Conservation (phyloP, 2,329 filamentous ascomycete species). For the Westerdykella sp. region DNA sequence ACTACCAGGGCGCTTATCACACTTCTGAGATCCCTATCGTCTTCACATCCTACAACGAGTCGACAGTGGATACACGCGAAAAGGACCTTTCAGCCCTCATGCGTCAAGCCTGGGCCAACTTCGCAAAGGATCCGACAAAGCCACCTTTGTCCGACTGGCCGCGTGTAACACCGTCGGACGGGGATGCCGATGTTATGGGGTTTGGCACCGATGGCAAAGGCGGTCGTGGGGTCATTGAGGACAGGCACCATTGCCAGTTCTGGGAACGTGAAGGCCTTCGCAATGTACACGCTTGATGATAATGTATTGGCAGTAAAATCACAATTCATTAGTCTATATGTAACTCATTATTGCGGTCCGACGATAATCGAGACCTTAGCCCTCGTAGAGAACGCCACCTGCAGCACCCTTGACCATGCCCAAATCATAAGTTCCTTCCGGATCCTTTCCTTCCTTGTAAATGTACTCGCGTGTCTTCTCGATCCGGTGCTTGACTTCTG, state of each 20-base stretch:
- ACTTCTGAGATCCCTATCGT: slow-evolving; percentile 19
- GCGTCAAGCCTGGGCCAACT: slow-evolving; percentile 21
- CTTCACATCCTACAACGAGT: slow-evolving; percentile 15
- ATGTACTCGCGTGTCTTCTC: slow-evolving; percentile 50
- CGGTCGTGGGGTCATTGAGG: background rate
- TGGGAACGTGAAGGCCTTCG: too few relatives aligned
- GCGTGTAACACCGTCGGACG: background rate
- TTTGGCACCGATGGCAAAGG: background rate
- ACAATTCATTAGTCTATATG: too few relatives aligned
- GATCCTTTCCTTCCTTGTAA: slow-evolving; percentile 47
- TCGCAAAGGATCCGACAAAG: slow-evolving; percentile 20
- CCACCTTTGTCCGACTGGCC: background rate
- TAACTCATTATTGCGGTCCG: too few relatives aligned
- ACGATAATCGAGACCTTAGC: too few relatives aligned
- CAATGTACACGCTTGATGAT: too few relatives aligned
- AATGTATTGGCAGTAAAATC: too few relatives aligned
- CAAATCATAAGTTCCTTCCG: slow-evolving; percentile 49
- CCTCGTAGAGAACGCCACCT: slow-evolving; percentile 9
- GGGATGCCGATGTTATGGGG: background rate
- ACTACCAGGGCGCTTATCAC: slow-evolving; percentile 17
- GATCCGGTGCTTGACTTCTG: slow-evolving; percentile 47
- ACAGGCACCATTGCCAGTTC: background rate
- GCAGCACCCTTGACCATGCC: slow-evolving; percentile 5
- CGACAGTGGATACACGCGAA: background rate
- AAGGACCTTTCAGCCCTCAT: slow-evolving; percentile 4